phyloP scores from a whole-genome alignment of 768 basidiomycete genomes.

The Pleurotus giganteus region DNA sequence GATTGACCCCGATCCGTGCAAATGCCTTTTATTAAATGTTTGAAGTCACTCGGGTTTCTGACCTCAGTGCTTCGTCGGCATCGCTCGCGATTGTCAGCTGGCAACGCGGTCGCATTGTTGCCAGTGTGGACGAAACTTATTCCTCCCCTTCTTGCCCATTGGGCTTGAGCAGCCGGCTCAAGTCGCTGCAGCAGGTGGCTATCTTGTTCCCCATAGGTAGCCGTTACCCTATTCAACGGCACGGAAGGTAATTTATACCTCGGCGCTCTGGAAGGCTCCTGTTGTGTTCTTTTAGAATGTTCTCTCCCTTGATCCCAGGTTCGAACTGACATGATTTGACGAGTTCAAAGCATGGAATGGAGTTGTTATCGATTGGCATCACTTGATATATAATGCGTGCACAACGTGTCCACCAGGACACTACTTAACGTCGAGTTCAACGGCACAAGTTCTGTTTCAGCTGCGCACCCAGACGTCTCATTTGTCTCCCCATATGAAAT shows the following conservation, averaged over 20 bases:
- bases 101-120: too few relatives aligned
- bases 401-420: background rate
- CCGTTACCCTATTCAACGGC: background rate
- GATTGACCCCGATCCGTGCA: too few relatives aligned
- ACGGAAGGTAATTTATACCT: background rate
- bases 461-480: background rate
- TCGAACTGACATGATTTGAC: background rate
- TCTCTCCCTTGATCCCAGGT: background rate
- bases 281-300: background rate
- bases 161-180: too few relatives aligned
- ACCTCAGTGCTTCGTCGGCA: too few relatives aligned
- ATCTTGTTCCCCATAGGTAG: too few relatives aligned
- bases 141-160: too few relatives aligned
- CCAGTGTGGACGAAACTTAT: too few relatives aligned
- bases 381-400: background rate
- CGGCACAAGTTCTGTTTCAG: background rate
- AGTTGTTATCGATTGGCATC: slow-evolving; percentile 5
- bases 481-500: slow-evolving; percentile 4
- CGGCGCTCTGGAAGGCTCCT: background rate
- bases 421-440: background rate
- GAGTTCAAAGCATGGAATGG: background rate
- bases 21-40: too few relatives aligned
- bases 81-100: too few relatives aligned
- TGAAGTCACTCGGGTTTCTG: too few relatives aligned
- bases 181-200: too few relatives aligned